Conservation (phyloP, 192 early-diverging fungal species). For the Coemansia sp. region DNA sequence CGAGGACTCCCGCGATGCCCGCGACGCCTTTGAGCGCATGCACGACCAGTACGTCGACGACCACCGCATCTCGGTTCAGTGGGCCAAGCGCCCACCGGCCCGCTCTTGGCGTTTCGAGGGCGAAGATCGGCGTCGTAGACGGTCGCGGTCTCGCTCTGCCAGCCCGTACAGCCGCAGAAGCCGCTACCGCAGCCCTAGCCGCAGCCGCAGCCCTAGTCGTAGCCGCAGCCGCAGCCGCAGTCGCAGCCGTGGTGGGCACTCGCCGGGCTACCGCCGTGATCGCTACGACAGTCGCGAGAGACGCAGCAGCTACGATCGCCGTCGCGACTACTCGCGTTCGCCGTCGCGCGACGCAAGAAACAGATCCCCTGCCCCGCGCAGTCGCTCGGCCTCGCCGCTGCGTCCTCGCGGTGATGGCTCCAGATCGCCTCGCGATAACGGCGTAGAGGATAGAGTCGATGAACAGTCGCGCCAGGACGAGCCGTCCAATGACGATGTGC, state of each 20-base stretch:
- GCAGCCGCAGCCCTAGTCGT: conserved; percentile 22
- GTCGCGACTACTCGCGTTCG: conserved; percentile 23
- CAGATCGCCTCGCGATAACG: conserved; percentile 3
- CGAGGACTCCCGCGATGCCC: conserved; percentile 85
- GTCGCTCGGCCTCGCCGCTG: conserved; percentile 19
- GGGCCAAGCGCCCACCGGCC: conserved; percentile 83
- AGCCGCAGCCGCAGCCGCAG: conserved; percentile 15
- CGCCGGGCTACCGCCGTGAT: conserved; percentile 1
- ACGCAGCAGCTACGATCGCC: conserved; percentile 5
- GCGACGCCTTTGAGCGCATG: conserved; percentile 92
- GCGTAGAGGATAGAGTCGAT: background rate
- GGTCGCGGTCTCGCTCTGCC: conserved; percentile 47
- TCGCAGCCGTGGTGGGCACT: conserved; percentile 2
- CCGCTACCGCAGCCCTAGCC: conserved; percentile 19
- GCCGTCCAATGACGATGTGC: background rate
- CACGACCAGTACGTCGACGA: conserved; percentile 80
- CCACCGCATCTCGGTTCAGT: conserved; percentile 79
- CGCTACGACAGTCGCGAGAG: conserved; percentile 11
- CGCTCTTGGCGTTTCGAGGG: conserved; percentile 77
- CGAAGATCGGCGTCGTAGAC: conserved; percentile 42
- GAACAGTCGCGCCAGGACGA: background rate
- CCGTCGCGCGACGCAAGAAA: conserved; percentile 16
- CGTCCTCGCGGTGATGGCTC: conserved; percentile 9
- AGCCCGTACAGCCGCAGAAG: conserved; percentile 13
- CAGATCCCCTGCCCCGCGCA: conserved; percentile 8